Evolutionary conservation across 352 stramenopile genomes (phyloP).

Genomic region (Aphanomyces astaci): DNA sequence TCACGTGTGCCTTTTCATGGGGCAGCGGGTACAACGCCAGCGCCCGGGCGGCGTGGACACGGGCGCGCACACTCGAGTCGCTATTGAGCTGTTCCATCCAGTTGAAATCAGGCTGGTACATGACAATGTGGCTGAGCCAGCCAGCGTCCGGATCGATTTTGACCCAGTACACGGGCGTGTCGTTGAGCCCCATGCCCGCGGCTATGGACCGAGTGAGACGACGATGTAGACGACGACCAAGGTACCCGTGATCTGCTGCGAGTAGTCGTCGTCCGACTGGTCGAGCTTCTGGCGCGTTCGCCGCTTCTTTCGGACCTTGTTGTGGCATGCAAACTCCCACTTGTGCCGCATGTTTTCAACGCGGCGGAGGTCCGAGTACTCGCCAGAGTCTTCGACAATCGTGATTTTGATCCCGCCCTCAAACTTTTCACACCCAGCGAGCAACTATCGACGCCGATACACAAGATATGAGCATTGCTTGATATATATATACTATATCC

Average conservation of each 20-base stretch:
- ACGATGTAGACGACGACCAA: neutral
- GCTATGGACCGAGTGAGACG: conserved; percentile 46
- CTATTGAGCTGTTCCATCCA: conserved; percentile 83
- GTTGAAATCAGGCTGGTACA: conserved; percentile 84
- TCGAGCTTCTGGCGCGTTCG: conserved; percentile 72
- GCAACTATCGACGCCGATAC: conserved; percentile 25
- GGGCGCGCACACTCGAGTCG: conserved; percentile 67
- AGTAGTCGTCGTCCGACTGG: conserved; percentile 71
- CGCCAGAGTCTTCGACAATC: conserved; percentile 79
- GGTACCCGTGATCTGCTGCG: conserved; percentile 14
- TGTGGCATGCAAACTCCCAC: conserved; percentile 80
- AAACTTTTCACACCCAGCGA: conserved; percentile 69
- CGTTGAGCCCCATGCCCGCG: conserved; percentile 76
- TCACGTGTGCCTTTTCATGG: conserved; percentile 81
- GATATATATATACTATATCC: too few species aligned
- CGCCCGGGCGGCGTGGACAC: conserved; percentile 68
- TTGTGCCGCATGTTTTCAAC: conserved; percentile 81
- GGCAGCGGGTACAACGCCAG: conserved; percentile 68
- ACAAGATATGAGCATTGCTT: too few species aligned
- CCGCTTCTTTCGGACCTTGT: conserved; percentile 81
- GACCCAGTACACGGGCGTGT: conserved; percentile 81
- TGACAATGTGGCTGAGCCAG: conserved; percentile 75
- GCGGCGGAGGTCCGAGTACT: conserved; percentile 72
- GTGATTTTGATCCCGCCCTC: conserved; percentile 74
- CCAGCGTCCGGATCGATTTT: conserved; percentile 73